Evolutionary conservation across 2,329 filamentous ascomycete species (phyloP), one percentile per base, ranked within the genome.

Genomic region (Aspergillus ibericus): DNA sequence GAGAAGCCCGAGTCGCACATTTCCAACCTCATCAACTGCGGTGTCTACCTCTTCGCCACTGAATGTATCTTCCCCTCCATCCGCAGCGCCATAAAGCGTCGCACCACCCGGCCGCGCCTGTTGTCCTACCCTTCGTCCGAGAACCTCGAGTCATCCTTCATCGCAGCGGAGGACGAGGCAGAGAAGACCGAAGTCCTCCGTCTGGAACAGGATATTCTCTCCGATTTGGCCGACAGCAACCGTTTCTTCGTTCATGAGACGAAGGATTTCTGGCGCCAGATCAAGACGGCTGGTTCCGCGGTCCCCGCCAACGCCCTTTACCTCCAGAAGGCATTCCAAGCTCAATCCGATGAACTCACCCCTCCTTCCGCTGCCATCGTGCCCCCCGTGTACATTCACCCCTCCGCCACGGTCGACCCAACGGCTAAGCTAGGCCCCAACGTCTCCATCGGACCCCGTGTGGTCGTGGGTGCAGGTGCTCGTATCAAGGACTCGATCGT

Each of bases 221-320:
- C 92, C 53, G 93, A 98, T 72, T 87, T 98, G 71, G 93, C 95
- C 61, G 95, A 98, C 78, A 96, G 87, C 85, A 95, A 96, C 80
- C 91, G 95, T 77, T 99, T 99, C 82, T 98, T 92, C 78, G 95
- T 98, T 32, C 90, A 96, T 76, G 95, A 99, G 82, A 98, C 93
- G 66, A 96, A 96, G 81, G 95, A 98, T 77, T 99, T 99, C 78
- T 99, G 95, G 95, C 92, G 95, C 69, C 95, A 99, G 83, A 98
- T 99, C 85, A 99, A 99, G 85, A 97, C 95, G 1, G 95, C 95
- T 60, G 95, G 95, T 60, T 98, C 93, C 5, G 95, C 95, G 51
- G 92, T 99, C 27, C 95, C 95, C 15, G 95, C 95, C 63, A 98
- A 98, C 72, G 95, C 95, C 13, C 85, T 99, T 34, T 99, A 99